Base-by-base conservation (phyloP, 1,139 yeast genomes). In the Arxiozyma slooffiae region DNA sequence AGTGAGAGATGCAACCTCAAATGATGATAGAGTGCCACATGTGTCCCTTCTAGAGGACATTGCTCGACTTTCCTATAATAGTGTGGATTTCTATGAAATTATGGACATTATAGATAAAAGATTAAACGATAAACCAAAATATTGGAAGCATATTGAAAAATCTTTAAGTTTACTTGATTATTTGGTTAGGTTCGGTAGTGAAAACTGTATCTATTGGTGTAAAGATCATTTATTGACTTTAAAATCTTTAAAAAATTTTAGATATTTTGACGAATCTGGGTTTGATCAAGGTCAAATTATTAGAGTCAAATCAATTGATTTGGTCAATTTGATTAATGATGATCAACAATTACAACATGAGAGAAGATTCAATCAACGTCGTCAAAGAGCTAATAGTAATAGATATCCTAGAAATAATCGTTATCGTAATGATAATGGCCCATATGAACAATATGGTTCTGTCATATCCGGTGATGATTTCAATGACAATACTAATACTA, bases 111-210 rank as follows among this genome's bases (percentile, higher is more conserved):
- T 92, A 49, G 97, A 92, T 70, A 82, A 90, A 59, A 78, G 99
- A 57, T 74, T 92, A 60, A 92, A 92, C 65, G 98, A 92, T 66
- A 90, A 90, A 73, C 98, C 98, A 53, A 92, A 90, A 68, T 87
- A 92, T 71, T 92, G 98, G 97, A 80, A 96, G 58, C 98, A 92
- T 68, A 92, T 92, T 46, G 94, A 95, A 58, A 94, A 92, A 68
- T 81, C 94, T 1, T 75, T 92, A 59, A 86, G 96, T 1, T 84
- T 92, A n/a, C 75, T 92, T 61, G 97, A 92, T 64, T 92, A 84
- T 68, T 74, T 92, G 57, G 89, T 92, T 26, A 80, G 95, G 59
- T 79, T 77, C 57, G 98, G 97, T 34, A 79, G 92, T 30, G 97
- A 90, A 58, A 85, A 86, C 61, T 94, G 94, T 62, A 96, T 92